Base-by-base conservation (phyloP, 2,329 filamentous ascomycete species). In the Coniochaeta sp. region DNA sequence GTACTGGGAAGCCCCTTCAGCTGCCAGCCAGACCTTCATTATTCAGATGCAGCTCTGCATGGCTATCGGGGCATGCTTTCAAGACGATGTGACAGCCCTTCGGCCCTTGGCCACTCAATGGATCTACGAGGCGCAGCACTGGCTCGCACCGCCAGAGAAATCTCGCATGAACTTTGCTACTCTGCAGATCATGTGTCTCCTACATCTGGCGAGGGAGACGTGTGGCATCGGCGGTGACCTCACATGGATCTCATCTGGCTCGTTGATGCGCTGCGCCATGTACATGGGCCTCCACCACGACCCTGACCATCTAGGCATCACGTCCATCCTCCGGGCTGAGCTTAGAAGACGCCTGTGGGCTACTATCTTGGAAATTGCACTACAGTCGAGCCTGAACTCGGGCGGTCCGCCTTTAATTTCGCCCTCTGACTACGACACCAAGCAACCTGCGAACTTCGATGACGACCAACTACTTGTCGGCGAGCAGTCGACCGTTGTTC, bases 261-360 rank as follows among this genome's bases (percentile, higher is more conserved):
- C 73, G 0, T 62, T 85, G 12, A 62, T 84, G n/a, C 74, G 83
- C 12, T 77, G 76, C 8, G 84, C 82, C 58, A 79, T 86, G 67
- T 77, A 77, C 59, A 84, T 85, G 76, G 83, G 84, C 3, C 72
- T 86, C 6, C 82, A 87, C 66, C 77, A 81, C 1, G 84, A 86
- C 60, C 83, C 84, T 0, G 74, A 72, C 33, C 71, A 76, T 60
- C 75, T 85, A 4, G 73, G 75, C 7, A 73, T 75, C 22, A 79
- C 82, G 74, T 75, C 79, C 1, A 66, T 71, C 0, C 76, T 81
- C 38, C 73, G 76, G 22, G 74, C 77, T 1, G 84, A 87, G 68
- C 77, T 86, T 68, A 76, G 83, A 1, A 73, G 83, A 4, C 74
- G 83, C 2, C 66, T 86, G 1, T 86, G 83, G 84, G 77, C 79